phyloP scores from a whole-genome alignment of 345 rosid species.

The Pugionium cornutum region DNA sequence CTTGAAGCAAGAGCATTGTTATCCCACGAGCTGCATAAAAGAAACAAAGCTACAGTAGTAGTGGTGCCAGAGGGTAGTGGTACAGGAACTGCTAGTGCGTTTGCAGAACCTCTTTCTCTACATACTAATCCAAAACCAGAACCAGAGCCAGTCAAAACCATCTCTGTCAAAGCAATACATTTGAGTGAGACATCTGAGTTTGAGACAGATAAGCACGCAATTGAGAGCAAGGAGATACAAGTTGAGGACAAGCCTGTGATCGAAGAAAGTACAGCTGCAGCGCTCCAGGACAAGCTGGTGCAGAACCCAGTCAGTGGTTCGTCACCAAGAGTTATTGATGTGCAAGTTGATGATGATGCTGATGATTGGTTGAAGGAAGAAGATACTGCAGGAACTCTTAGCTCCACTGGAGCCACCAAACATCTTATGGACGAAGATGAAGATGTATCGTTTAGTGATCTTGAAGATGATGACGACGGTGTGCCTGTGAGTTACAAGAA shows the following conservation, averaged over 20 bases:
- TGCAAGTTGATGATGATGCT: constrained; percentile 44
- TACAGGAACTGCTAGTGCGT: constrained; percentile 1
- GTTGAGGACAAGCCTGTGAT: constrained; percentile 64
- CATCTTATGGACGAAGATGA: constrained; percentile 71
- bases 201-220: constrained; percentile 64
- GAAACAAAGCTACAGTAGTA: constrained; percentile 46
- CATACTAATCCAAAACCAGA: constrained; percentile 31
- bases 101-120: constrained; percentile 33
- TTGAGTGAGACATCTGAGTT: constrained; percentile 44
- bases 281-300: constrained; percentile 10
- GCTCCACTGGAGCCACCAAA: constrained; percentile 36
- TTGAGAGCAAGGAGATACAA: constrained; percentile 52
- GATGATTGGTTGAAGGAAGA: constrained; percentile 92
- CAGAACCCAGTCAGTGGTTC: constrained; percentile 41
- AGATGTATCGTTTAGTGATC: constrained; percentile 93
- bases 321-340: constrained; percentile 45
- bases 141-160: constrained; percentile 25
- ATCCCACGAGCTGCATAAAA: constrained; percentile 76
- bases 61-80: constrained; percentile 51
- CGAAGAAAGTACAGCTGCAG: constrained; percentile 52
- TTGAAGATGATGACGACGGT: constrained; percentile 65
- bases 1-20: constrained; percentile 76
- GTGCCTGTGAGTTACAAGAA: constrained; percentile 49
- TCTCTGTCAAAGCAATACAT: constrained; percentile 34
- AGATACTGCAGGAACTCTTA: constrained; percentile 51